phyloP scores from a whole-genome alignment of 805 yeast genomes.

The Candida tibetensis region DNA sequence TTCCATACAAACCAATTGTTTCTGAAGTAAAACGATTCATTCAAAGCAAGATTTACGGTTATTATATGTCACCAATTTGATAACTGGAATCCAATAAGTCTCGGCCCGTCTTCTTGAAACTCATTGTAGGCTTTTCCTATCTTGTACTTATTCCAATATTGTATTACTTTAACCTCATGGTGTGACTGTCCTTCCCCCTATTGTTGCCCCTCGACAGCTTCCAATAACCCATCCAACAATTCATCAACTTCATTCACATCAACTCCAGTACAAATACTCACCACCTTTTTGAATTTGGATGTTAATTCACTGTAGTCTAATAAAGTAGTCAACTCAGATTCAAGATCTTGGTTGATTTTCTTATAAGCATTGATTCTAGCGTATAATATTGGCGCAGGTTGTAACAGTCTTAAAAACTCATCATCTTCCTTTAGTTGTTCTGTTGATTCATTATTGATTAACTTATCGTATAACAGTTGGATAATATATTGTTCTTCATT shows the following conservation, averaged over 20 bases:
- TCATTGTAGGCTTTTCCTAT: no score
- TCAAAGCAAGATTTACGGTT: no score
- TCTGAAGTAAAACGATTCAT: no score
- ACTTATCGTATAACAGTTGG: slow-evolving; percentile 53
- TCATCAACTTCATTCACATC: slow-evolving; percentile 76
- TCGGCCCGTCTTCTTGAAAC: background rate
- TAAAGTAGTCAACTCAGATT: slow-evolving; percentile 50
- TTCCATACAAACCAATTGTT: no score
- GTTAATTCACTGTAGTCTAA: slow-evolving; percentile 42
- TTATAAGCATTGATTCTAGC: slow-evolving; percentile 83
- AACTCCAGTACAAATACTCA: slow-evolving; percentile 86
- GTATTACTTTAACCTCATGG: no score
- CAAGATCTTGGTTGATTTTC: slow-evolving; percentile 60
- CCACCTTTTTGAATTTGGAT: slow-evolving; percentile 79
- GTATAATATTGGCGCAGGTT: slow-evolving; percentile 49
- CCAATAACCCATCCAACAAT: slow-evolving; percentile 77
- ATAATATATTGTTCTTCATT: slow-evolving; percentile 92
- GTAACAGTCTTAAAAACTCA: slow-evolving; percentile 34
- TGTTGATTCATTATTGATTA: slow-evolving; percentile 30
- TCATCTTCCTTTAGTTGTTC: slow-evolving; percentile 24
- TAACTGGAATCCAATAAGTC: background rate
- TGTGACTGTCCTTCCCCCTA: slow-evolving; percentile 10
- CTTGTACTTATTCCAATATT: background rate
- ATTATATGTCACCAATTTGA: no score
- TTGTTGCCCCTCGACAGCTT: slow-evolving; percentile 78